These are phyloP conservation scores for Saccharomyces hybrid DNA, from an alignment of 1,139 yeast species.

Conservation along the genomic window DNA sequence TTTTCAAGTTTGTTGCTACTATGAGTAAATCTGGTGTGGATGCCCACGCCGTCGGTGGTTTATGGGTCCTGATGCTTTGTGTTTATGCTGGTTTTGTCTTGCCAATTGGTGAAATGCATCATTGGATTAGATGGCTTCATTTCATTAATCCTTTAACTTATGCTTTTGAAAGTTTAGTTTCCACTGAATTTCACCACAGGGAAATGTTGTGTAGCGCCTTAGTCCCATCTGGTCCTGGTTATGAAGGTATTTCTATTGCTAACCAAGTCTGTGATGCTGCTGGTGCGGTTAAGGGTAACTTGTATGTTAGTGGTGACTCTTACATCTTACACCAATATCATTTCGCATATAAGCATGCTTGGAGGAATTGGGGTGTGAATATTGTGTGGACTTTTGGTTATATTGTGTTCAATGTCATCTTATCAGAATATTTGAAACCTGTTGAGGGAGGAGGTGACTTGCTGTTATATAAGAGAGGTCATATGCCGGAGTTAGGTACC, in stretches of 20 bases:
- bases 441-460: constrained; percentile 52
- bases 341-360: constrained; percentile 44
- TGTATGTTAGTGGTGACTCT: constrained; percentile 41
- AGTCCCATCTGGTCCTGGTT: constrained; percentile 50
- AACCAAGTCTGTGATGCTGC: constrained; percentile 42
- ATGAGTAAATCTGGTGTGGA: constrained; percentile 46
- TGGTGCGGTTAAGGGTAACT: constrained; percentile 42
- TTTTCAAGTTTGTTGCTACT: constrained; percentile 56
- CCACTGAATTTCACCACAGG: constrained; percentile 50
- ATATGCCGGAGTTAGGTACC: constrained; percentile 38
- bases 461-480: constrained; percentile 48
- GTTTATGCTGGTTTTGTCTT: constrained; percentile 55
- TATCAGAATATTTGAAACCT: constrained; percentile 46
- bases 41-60: constrained; percentile 57
- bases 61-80: constrained; percentile 44
- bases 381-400: constrained; percentile 49
- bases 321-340: constrained; percentile 37
- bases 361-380: constrained; percentile 61
- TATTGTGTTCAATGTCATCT: constrained; percentile 38
- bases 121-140: constrained; percentile 57
- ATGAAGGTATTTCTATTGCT: constrained; percentile 34
- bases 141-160: constrained; percentile 51
- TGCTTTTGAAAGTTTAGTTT: constrained; percentile 48
- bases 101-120: constrained; percentile 51
- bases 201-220: constrained; percentile 40